Evolutionary conservation across 331 rosid genomes (phyloP).

Genomic region (Cydonia oblonga): DNA sequence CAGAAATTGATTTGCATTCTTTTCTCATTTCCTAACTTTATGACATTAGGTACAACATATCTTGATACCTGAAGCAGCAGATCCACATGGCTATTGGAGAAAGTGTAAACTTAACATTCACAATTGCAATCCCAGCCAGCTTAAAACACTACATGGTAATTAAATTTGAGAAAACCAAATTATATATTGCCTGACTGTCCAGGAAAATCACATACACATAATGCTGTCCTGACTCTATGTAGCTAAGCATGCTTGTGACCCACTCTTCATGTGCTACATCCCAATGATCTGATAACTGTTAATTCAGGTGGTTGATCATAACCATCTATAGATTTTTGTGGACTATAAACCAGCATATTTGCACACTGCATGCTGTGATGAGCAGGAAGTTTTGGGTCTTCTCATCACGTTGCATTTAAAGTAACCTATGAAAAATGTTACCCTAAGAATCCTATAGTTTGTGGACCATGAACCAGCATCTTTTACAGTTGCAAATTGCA

Average conservation of each 20-base stretch:
- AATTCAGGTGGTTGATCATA: background rate
- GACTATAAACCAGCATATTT: background rate
- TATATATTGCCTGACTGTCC: background rate
- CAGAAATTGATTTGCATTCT: background rate
- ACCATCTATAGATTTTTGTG: background rate
- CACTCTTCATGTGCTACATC: background rate
- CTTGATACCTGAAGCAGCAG: slow-evolving; percentile 65
- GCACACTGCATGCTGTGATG: background rate
- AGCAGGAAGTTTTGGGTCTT: background rate
- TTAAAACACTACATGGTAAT: slow-evolving; percentile 55
- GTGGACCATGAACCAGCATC: background rate
- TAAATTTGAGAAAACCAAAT: background rate
- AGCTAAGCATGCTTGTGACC: background rate
- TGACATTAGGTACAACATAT: slow-evolving; percentile 65
- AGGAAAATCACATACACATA: background rate
- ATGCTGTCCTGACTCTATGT: background rate
- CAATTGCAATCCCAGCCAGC: slow-evolving; percentile 44
- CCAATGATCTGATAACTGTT: background rate
- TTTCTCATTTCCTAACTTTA: slow-evolving; percentile 2
- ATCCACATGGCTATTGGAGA: slow-evolving; percentile 56
- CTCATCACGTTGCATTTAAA: background rate
- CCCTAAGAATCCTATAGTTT: background rate
- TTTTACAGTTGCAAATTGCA: background rate
- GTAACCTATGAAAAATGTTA: background rate
- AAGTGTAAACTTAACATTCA: slow-evolving; percentile 55